Evolutionary conservation across 805 yeast species (phyloP), one percentile per base, ranked within the genome.

Genomic region (Cyberlindnera subsufficiens): DNA sequence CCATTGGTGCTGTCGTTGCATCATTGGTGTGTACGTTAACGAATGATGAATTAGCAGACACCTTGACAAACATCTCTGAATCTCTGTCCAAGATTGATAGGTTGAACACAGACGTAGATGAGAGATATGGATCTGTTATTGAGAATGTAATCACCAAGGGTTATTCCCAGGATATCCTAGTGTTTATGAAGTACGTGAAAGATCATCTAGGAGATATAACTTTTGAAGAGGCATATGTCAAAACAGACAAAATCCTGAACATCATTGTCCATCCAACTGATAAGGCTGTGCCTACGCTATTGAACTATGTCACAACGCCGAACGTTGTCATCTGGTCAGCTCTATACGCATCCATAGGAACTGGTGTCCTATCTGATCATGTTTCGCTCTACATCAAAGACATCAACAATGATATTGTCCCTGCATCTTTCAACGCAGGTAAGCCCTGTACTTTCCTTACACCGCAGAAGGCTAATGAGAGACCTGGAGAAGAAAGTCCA

Each of bases 1-100:
- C 96, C 0, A 85, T 88, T 46, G 99, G 99, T 1, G 95, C 98
- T 0, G 82, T 90, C 2, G 89, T 90, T 16, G 98, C 96, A 0
- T 80, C 95, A 0, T 67, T 88, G 31, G 86, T 85, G 1, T 88
- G 97, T 55, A 77, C 87, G 11, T 66, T 85, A 47, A 71, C 78
- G 3, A 86, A 82, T 41, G 75, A 74, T 3, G 93, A 87, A 52
- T 64, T 90, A 6, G 63, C 65, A 1, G 65, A 60, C 4, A 64
- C 72, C 11, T 59, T 80, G 16, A 40, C 53, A 4, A 46, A 54
- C 8, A 62, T 71, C 4, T 75, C 77, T 53, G 71, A 32, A 59
- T 69, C 50, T 63, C 70, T 42, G 72, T 61, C 50, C 55, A 63
- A 40, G 49, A 63, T 46, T 53, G 63, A 77, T 53, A 58, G 67